Evolutionary conservation across 176 grass and related monocot species (phyloP).

Genomic region (Oryza officinalis): DNA sequence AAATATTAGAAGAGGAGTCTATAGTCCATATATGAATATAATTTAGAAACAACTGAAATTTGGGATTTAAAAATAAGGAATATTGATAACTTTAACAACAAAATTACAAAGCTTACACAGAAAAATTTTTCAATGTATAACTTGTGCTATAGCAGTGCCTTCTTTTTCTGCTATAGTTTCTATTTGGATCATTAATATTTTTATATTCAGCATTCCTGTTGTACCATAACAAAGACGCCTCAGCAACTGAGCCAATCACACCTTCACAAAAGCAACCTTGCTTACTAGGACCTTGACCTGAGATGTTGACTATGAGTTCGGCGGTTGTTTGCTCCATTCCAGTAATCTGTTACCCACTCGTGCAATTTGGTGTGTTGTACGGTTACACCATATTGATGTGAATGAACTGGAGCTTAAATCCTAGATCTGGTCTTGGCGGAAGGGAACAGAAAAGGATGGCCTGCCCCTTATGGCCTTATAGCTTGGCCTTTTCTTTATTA

Average conservation of each 20-base stretch:
- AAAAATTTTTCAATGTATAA: neutral
- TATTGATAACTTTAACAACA: neutral
- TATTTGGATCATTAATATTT: neutral
- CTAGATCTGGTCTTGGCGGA: neutral
- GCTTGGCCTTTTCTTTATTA: neutral
- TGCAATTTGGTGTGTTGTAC: neutral
- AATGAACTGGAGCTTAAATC: neutral
- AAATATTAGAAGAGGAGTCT: too few species aligned
- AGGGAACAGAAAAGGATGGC: neutral
- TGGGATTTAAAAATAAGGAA: too few species aligned
- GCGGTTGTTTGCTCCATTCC: neutral
- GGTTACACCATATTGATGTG: neutral
- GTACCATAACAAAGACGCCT: neutral
- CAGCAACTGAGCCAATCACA: neutral
- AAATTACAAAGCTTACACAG: neutral
- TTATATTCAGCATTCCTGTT: neutral
- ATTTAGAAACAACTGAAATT: too few species aligned
- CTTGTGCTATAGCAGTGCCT: neutral
- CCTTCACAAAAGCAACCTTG: slow-evolving; percentile 16
- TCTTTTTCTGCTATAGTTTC: neutral
- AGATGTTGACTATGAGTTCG: neutral
- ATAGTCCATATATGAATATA: too few species aligned
- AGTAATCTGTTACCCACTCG: neutral
- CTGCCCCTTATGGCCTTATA: neutral
- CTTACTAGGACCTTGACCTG: neutral